Base-by-base conservation (phyloP, 371 early-diverging fungal genomes). In the Choanephora cucurbitarum region DNA sequence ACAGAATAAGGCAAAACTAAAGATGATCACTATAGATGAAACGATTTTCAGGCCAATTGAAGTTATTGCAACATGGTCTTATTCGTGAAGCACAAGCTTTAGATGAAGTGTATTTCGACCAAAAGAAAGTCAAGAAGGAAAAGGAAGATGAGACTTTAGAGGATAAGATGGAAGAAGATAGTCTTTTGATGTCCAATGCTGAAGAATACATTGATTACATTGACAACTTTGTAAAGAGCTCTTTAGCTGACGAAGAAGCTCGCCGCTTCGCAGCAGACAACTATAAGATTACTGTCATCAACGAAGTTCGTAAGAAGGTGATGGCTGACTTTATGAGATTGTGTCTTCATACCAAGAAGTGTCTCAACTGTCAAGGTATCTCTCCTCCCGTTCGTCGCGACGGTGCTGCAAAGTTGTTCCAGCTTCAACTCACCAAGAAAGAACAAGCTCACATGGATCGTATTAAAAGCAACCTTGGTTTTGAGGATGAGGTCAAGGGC, bases 361-460 rank as follows among this genome's bases (percentile, higher is more conserved):
- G 98, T 71, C 82, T 80, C 45, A 89, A 93, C 79, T 97, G 98
- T 73, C 67, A 81, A 42, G 92, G 90, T n/a, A 79, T 85, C 31
- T 75, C 86, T 5, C 91, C 93, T 41, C 85, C 88, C 32, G 81
- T 94, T 57, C 85, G 95, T 23, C 91, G 87, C 57, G 96, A 96
- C 57, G 92, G 91, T 21, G 81, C 81, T 53, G 81, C 87, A 45
- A 97, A 97, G 77, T 79, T 98, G 18, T 97, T 96, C 71, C 84
- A 93, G 63, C 81, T 87, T 67, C 80, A 85, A 23, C 76, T 95
- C 60, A 67, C 75, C 34, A 83, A 85, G 58, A 94, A 91, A 71
- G 79, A 87, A 55, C 81, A 80, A 59, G 57, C 75, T 6, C 63
- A 70, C 23, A 93, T 94, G 90, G 75, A 78, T 14, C 50, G 58